Percentiles rank a stretch among this genome's conserved stretches.
phyloP scores from a whole-genome alignment of 2,329 filamentous ascomycete species.

The Phialophora macrospora region DNA sequence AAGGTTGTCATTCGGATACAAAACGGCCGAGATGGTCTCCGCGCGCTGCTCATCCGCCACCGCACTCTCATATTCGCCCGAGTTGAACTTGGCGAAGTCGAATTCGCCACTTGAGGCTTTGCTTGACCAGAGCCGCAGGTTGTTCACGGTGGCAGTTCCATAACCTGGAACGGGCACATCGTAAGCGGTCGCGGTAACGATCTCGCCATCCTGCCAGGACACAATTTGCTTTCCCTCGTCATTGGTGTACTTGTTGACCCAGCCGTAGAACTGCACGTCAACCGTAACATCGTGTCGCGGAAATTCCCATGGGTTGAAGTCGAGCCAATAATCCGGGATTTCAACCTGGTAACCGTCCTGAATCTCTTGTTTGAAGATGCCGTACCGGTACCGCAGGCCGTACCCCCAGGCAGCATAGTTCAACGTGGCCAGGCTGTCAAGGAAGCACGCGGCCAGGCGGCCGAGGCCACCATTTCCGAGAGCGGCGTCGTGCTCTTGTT shows the following conservation, averaged over 20 bases:
- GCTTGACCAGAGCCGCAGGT: constrained; percentile 95
- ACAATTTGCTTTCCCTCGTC: constrained; percentile 74
- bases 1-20: constrained; percentile 97
- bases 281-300: constrained; percentile 93
- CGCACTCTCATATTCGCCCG: constrained; percentile 94
- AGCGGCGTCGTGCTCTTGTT: constrained; percentile 93
- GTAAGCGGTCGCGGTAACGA: constrained; percentile 88
- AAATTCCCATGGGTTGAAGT: constrained; percentile 99
- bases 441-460: constrained; percentile 91
- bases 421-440: constrained; percentile 91
- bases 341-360: constrained; percentile 98
- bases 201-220: constrained; percentile 91
- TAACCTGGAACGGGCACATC: constrained; percentile 93
- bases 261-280: constrained; percentile 94
- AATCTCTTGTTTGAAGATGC: constrained; percentile 99
- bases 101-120: constrained; percentile 97
- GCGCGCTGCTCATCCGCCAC: constrained; percentile 97
- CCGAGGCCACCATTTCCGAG: constrained; percentile 95
- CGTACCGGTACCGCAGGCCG: constrained; percentile 90
- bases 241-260: constrained; percentile 75
- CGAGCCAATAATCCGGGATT: constrained; percentile 97
- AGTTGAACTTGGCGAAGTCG: constrained; percentile 99
- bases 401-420: constrained; percentile 99
- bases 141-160: constrained; percentile 88
- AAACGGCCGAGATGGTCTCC: constrained; percentile 96